Evolutionary conservation across 805 yeast genomes (phyloP).

Genomic region (Kazachstania kunashirensis): DNA sequence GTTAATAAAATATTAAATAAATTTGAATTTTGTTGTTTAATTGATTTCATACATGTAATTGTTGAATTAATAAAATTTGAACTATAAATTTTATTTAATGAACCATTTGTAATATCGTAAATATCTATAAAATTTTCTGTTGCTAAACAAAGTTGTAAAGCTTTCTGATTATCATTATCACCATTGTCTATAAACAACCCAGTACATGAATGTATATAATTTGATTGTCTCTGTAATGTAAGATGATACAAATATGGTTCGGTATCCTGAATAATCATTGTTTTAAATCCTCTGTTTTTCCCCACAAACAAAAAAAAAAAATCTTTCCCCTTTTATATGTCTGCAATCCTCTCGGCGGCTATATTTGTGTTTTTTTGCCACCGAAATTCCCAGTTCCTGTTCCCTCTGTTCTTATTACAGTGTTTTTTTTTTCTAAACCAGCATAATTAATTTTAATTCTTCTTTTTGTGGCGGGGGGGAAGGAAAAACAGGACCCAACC

Average conservation of each 20-base stretch:
- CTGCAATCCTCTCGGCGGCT: background rate
- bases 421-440: too few relatives aligned
- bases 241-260: constrained; percentile 44
- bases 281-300: background rate
- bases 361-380: background rate
- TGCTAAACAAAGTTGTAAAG: background rate
- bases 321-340: background rate
- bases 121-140: background rate
- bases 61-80: constrained; percentile 6
- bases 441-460: too few relatives aligned
- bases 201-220: constrained; percentile 44
- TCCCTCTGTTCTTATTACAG: too few relatives aligned
- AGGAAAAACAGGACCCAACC: too few relatives aligned
- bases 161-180: background rate
- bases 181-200: constrained; percentile 58
- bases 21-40: too few relatives aligned
- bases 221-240: constrained; percentile 55
- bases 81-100: background rate
- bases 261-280: constrained; percentile 13
- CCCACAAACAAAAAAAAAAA: background rate
- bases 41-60: constrained; percentile 8
- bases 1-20: constrained; percentile 34
- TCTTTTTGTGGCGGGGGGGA: too few relatives aligned
- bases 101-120: background rate
- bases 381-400: background rate